Evolutionary conservation across 495 filamentous ascomycete genomes (phyloP), one percentile per base, ranked within the genome.

Genomic region (Hyaloscypha variabilis): DNA sequence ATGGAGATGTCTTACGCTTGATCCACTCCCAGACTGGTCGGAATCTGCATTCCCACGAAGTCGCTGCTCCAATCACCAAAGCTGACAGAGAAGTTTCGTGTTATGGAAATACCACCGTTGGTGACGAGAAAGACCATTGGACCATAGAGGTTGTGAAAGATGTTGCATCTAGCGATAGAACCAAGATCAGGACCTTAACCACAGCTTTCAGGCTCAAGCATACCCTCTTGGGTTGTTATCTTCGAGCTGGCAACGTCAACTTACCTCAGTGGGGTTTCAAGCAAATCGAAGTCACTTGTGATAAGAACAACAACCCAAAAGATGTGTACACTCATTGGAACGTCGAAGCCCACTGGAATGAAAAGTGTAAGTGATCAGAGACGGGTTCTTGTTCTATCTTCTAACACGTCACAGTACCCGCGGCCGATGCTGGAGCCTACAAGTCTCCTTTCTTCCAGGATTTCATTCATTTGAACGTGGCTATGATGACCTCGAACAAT

Each of bases 401-500:
- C 71, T 69, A 65, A 69, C 61, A 31, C 30, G 29, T 24, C 26
- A 31, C 63, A 97, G 93, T 99, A 39, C 95, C 95, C 21, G 88
- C 91, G 67, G 90, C 91, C 72, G 90, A 97, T 74, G 91, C 95
- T 60, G 92, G 91, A 67, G 90, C 92, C 52, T 99, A 97, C 81
- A 96, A 91, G 79, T 98, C 94, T 0, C 94, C 96, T 1, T 99
- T 99, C 82, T 77, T 96, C 63, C 92, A 92, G 72, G 96, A 98
- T 78, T 99, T 99, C 76, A 87, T 99, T 70, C 95, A 99, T 75
- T 75, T 99, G 55, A 99, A 99, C 77, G 95, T 99, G 64, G 95
- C 96, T 60, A 99, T 99, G 95, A 97, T 98, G 96, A 99, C 95
- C 21, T 98, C 96, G 17, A 99, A 99, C 81, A 99, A 99, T 75